Percentiles rank a stretch among this genome's conserved stretches.
Evolutionary conservation across 164 flowering plant genomes (phyloP).

Genomic region (Warburgia ugandensis): DNA sequence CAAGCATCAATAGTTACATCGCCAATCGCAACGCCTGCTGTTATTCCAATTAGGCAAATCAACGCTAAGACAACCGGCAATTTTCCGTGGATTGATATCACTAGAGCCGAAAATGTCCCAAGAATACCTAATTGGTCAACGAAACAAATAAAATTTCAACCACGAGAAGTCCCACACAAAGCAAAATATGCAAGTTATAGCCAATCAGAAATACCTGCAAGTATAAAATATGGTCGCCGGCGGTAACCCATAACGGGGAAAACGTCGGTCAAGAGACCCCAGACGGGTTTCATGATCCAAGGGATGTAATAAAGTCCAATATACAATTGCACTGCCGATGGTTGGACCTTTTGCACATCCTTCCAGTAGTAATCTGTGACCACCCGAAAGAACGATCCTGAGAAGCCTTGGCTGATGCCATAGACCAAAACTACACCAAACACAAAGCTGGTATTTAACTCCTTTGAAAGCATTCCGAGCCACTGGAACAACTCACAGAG

Average conservation of each 20-base stretch:
- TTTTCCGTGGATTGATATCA: constrained; percentile 25
- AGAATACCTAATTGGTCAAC: constrained; percentile 23
- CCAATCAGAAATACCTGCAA: constrained; percentile 18
- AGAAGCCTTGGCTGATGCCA: constrained; percentile 67
- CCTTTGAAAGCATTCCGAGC: constrained; percentile 45
- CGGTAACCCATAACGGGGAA: constrained; percentile 47
- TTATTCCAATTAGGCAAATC: constrained; percentile 38
- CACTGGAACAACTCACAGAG: constrained; percentile 44
- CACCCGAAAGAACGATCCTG: constrained; percentile 44
- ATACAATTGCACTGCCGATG: constrained; percentile 59
- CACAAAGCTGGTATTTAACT: constrained; percentile 44
- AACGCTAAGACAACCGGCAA: constrained; percentile 37
- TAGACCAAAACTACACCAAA: constrained; percentile 55
- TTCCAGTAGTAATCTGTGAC: constrained; percentile 77
- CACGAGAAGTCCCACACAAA: background rate
- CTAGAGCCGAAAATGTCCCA: constrained; percentile 36
- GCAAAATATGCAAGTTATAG: background rate
- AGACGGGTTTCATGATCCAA: constrained; percentile 67
- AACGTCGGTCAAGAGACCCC: constrained; percentile 66
- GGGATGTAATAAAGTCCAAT: constrained; percentile 54
- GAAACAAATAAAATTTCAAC: background rate
- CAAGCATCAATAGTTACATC: constrained; percentile 76
- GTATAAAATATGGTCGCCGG: constrained; percentile 51
- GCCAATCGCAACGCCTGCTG: constrained; percentile 52
- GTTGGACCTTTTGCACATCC: constrained; percentile 68